A percentile compares a stretch with the other conserved stretches of the same genome.
Evolutionary conservation across 1,139 yeast genomes (phyloP).

Genomic region (Arxiozyma heterogenica): DNA sequence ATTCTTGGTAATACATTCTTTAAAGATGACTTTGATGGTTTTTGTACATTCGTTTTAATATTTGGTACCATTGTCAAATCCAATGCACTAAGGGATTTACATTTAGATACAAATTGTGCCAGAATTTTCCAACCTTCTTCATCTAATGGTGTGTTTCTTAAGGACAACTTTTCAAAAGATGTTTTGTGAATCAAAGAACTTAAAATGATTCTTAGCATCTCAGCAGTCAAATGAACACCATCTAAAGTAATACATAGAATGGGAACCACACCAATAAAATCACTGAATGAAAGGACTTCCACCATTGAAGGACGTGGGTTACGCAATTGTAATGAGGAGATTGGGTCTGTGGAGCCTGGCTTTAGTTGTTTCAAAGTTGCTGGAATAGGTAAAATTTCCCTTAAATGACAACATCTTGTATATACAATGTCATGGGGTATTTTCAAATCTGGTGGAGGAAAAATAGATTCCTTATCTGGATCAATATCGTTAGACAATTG

Average conservation of each 20-base stretch:
- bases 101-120: slow-evolving; percentile 59
- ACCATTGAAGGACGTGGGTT: slow-evolving; percentile 69
- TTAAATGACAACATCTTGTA: slow-evolving; percentile 84
- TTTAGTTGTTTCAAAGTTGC: slow-evolving; percentile 80
- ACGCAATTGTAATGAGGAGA: slow-evolving; percentile 53
- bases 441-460: slow-evolving; percentile 24
- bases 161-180: slow-evolving; percentile 55
- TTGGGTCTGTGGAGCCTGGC: slow-evolving; percentile 57
- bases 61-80: slow-evolving; percentile 69
- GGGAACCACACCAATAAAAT: slow-evolving; percentile 67
- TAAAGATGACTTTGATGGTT: slow-evolving; percentile 33
- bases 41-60: slow-evolving; percentile 48
- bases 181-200: slow-evolving; percentile 53
- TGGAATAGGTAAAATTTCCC: slow-evolving; percentile 89
- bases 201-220: slow-evolving; percentile 55
- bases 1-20: slow-evolving; percentile 37
- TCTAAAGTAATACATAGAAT: slow-evolving; percentile 59
- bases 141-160: slow-evolving; percentile 63
- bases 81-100: slow-evolving; percentile 41
- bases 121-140: slow-evolving; percentile 61
- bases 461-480: slow-evolving; percentile 19
- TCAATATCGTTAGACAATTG: background rate
- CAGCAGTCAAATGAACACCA: slow-evolving; percentile 55
- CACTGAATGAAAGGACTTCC: slow-evolving; percentile 66
- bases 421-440: slow-evolving; percentile 61